These are phyloP conservation scores for Incumbomyces lentus DNA, from an alignment of 2,329 filamentous ascomycete genomes.

Conservation along the genomic window DNA sequence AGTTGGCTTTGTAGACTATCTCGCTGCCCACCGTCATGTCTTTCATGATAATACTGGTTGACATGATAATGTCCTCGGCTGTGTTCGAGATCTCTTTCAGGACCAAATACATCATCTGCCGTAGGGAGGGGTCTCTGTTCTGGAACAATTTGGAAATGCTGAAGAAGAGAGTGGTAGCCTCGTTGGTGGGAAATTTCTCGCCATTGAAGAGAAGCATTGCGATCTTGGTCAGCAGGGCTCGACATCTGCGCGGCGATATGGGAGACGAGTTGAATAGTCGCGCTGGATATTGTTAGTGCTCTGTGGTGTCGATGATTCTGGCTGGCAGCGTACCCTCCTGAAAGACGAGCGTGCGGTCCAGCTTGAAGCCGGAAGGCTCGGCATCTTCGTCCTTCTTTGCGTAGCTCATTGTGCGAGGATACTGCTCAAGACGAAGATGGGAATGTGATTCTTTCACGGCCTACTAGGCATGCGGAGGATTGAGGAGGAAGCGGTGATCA, in stretches of 20 bases:
- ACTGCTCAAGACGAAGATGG: background rate
- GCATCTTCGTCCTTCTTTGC: slow-evolving; percentile 99
- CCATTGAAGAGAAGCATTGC: slow-evolving; percentile 91
- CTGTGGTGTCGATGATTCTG: too few relatives aligned
- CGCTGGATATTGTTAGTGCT: slow-evolving; percentile 43
- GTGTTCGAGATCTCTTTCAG: slow-evolving; percentile 95
- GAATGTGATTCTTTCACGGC: slow-evolving; percentile 14
- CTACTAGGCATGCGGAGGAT: slow-evolving; percentile 19
- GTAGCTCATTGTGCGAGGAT: slow-evolving; percentile 62
- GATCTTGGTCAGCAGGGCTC: slow-evolving; percentile 94
- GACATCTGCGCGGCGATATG: slow-evolving; percentile 93
- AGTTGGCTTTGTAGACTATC: slow-evolving; percentile 87
- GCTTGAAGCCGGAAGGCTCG: slow-evolving; percentile 86
- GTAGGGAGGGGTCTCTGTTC: slow-evolving; percentile 95
- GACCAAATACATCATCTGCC: slow-evolving; percentile 97
- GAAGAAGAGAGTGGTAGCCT: slow-evolving; percentile 97
- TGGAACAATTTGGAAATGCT: slow-evolving; percentile 98
- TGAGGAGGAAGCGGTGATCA: slow-evolving; percentile 9
- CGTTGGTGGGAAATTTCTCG: slow-evolving; percentile 91
- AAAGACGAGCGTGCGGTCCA: slow-evolving; percentile 95
- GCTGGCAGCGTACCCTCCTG: slow-evolving; percentile 68
- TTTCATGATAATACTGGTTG: slow-evolving; percentile 99
- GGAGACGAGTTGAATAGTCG: slow-evolving; percentile 96
- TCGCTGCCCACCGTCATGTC: slow-evolving; percentile 93
- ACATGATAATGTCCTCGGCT: slow-evolving; percentile 99